Base-by-base conservation (phyloP, 2,329 filamentous ascomycete genomes). In the Chaetothyriales sp. region DNA sequence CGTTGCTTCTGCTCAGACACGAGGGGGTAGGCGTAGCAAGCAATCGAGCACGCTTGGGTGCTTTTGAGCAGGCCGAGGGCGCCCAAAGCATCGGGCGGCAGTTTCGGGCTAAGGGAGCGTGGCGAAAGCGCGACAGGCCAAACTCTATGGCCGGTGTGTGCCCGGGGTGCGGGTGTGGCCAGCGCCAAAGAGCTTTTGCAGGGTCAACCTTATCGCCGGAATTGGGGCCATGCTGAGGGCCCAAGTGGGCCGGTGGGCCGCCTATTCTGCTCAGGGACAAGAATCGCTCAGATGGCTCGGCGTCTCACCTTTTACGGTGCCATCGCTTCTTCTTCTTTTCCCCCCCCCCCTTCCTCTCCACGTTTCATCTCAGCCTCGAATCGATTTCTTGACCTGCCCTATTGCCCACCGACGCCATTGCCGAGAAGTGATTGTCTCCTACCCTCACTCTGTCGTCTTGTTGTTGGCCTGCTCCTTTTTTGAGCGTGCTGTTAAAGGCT, bases 341-440 rank as follows among this genome's bases (percentile, higher is more conserved):
- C 15, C 15, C 33, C 15, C 15, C 33, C 33, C 33, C 33, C 15
- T 40, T 13, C 33, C 33, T 40, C 33, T 40, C 33, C 33, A 40
- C 33, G 33, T 40, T 40, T 40, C 33, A 40, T 40, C 33, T 15
- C 33, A 40, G 33, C 33, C 33, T 40, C 33, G 33, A 40, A 40
- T 40, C 33, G 10, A 40, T 40, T 40, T 15, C 33, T 15, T 40
- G 33, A 9, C 33, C 33, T 40, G 33, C 15, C 29, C 33, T 40
- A 13, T 15, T 40, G 7, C 33, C 33, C 33, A 40, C 33, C 33
- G 15, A 40, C 33, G 2, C 33, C 18, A 20, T 50, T 25, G 18
- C 18, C 25, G 43, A n/a, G 18, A 9, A 29, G 29, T 20, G 18
- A 19, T 47, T 49, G 51, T 52, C 51, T 52, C 51, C 45, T 44